Conservation (phyloP, 805 yeast genomes). For the Lipomyces japonicus region DNA sequence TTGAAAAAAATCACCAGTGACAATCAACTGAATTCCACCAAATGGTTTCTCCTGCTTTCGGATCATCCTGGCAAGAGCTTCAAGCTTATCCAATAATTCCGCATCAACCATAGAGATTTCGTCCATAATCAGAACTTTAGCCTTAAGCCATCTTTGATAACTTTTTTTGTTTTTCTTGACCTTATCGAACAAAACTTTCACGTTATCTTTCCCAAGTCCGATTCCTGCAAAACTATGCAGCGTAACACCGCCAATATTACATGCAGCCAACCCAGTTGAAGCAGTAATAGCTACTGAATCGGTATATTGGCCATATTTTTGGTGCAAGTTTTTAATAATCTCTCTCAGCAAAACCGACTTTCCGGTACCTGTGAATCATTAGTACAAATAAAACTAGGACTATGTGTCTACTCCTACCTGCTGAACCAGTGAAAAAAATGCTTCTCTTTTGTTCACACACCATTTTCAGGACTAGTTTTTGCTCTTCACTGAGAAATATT, state of each 20-base stretch:
- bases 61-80: slow-evolving; percentile 58
- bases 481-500: slow-evolving; percentile 45
- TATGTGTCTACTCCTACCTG: slow-evolving; percentile 49
- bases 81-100: slow-evolving; percentile 66
- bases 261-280: slow-evolving; percentile 94
- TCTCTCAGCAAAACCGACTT: slow-evolving; percentile 80
- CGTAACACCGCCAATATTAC: slow-evolving; percentile 87
- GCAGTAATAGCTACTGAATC: slow-evolving; percentile 81
- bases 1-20: slow-evolving; percentile 96
- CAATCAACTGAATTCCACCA: slow-evolving; percentile 87
- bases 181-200: slow-evolving; percentile 44
- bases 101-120: slow-evolving; percentile 95
- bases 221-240: slow-evolving; percentile 81
- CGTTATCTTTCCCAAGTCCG: slow-evolving; percentile 66
- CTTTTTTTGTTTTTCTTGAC: slow-evolving; percentile 48
- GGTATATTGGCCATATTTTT: slow-evolving; percentile 42
- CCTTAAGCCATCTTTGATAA: slow-evolving; percentile 57
- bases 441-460: slow-evolving; percentile 58
- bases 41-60: slow-evolving; percentile 58
- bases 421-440: slow-evolving; percentile 92
- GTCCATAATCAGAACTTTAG: slow-evolving; percentile 76
- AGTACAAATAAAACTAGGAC: not conserved
- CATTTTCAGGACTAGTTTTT: slow-evolving; percentile 54
- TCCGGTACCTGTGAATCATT: slow-evolving; percentile 53
- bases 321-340: slow-evolving; percentile 53